Conservation (phyloP, 495 filamentous ascomycete genomes). For the Hypoxylon cercidicola region DNA sequence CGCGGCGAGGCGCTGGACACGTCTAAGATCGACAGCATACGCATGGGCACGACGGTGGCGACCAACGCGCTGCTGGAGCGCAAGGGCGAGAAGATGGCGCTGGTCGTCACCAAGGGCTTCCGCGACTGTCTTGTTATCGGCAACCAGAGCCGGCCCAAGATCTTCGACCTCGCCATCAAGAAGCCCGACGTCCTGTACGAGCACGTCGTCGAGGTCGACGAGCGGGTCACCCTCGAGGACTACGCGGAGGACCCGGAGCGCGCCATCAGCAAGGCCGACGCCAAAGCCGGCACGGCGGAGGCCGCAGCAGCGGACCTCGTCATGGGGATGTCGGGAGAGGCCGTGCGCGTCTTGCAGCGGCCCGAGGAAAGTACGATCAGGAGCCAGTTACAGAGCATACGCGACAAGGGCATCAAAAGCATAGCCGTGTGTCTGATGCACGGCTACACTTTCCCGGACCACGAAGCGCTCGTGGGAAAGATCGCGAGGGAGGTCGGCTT, state of each 20-base stretch:
- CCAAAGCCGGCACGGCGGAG: constrained; percentile 51
- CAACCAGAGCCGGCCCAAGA: constrained; percentile 83
- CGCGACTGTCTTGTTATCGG: constrained; percentile 90
- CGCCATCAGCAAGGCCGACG: constrained; percentile 57
- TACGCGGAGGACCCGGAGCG: constrained; percentile 77
- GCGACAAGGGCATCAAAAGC: constrained; percentile 66
- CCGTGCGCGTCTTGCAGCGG: constrained; percentile 40
- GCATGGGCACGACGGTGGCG: constrained; percentile 91
- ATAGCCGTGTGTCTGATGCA: constrained; percentile 85
- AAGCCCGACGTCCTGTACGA: constrained; percentile 84
- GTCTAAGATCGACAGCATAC: constrained; percentile 86
- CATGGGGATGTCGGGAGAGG: constrained; percentile 44
- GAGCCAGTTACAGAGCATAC: constrained; percentile 67
- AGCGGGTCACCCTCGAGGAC: constrained; percentile 87
- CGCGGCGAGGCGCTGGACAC: constrained; percentile 82
- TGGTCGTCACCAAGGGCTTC: constrained; percentile 92
- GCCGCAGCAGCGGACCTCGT: too few species aligned
- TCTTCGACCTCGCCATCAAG: constrained; percentile 83
- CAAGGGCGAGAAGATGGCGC: constrained; percentile 91
- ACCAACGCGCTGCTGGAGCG: constrained; percentile 91
- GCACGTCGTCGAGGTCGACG: constrained; percentile 79
- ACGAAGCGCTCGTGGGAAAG: constrained; percentile 75
- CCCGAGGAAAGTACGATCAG: neutral
- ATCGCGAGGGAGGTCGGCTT: constrained; percentile 80
- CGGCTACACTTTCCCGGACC: constrained; percentile 80